Evolutionary conservation across 106 monocot species (phyloP).

Genomic region (Dactylorhiza incarnata): DNA sequence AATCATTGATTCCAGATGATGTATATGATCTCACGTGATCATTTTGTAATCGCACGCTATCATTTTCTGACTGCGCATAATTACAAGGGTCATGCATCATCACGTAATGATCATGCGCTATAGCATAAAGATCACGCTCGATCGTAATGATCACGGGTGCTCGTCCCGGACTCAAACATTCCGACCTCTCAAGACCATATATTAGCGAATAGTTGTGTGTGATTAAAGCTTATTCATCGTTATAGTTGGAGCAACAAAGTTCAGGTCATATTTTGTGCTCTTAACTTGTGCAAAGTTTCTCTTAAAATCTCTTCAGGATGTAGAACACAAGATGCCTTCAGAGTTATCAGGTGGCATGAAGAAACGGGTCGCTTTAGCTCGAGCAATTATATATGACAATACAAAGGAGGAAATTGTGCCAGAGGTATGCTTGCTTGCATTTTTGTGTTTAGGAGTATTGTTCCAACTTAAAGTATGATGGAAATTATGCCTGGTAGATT

Average conservation of each 20-base stretch:
- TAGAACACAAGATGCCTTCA: conserved; percentile 81
- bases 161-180: too few species aligned
- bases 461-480: not conserved
- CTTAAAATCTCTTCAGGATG: conserved; percentile 42
- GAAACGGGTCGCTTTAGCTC: conserved; percentile 91
- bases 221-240: not conserved
- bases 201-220: too few species aligned
- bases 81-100: too few species aligned
- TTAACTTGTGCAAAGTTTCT: not conserved
- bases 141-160: too few species aligned
- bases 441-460: not conserved
- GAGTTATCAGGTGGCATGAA: conserved; percentile 99
- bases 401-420: conserved; percentile 77
- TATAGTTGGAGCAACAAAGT: not conserved
- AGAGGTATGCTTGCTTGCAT: conserved; percentile 44
- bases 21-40: too few species aligned
- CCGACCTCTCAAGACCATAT: too few species aligned
- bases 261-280: not conserved
- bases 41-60: too few species aligned
- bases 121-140: too few species aligned
- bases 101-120: too few species aligned
- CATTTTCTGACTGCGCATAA: too few species aligned
- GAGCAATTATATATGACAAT: conserved; percentile 91
- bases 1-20: too few species aligned
- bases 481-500: not conserved